A percentile compares a stretch with the other conserved stretches of the same genome.
Evolutionary conservation across 2,329 filamentous ascomycete genomes (phyloP).

Genomic region (Eutypa lata): DNA sequence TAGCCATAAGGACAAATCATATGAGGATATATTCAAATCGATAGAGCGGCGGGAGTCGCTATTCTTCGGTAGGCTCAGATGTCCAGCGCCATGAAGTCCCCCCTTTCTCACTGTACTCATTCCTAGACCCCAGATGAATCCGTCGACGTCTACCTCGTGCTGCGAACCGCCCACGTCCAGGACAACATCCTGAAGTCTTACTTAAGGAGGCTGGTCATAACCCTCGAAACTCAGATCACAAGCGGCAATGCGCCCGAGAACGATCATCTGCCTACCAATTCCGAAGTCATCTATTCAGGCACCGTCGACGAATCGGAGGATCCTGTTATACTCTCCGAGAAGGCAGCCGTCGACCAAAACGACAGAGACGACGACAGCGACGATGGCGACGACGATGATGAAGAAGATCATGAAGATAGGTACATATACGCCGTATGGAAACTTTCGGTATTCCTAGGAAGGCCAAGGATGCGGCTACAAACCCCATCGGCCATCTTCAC

Average conservation of each 20-base stretch:
- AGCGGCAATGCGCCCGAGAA: conserved; percentile 52
- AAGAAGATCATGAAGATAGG: too few relatives aligned
- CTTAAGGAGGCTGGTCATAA: conserved; percentile 61
- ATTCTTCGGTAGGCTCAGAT: conserved; percentile 63
- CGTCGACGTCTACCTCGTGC: conserved; percentile 64
- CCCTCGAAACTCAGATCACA: conserved; percentile 63
- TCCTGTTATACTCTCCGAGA: conserved; percentile 48
- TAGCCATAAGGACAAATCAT: conserved; percentile 40
- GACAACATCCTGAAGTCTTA: conserved; percentile 56
- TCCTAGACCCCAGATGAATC: conserved; percentile 65
- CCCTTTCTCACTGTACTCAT: conserved; percentile 43
- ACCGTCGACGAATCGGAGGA: conserved; percentile 47
- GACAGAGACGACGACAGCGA: conserved; percentile 20
- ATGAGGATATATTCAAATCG: conserved; percentile 48
- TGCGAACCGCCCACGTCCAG: conserved; percentile 61
- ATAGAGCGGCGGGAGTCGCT: conserved; percentile 62
- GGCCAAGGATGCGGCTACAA: conserved; percentile 63
- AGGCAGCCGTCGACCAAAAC: conserved; percentile 13
- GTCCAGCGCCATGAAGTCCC: conserved; percentile 23
- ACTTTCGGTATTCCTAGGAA: conserved; percentile 52
- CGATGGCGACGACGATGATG: conserved; percentile 18
- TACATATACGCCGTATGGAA: conserved; percentile 60
- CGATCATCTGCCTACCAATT: conserved; percentile 40
- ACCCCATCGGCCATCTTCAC: conserved; percentile 64
- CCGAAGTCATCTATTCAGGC: conserved; percentile 60